Evolutionary conservation across 148 eudicot species (phyloP).

Genomic region (Fagopyrum esculentum): DNA sequence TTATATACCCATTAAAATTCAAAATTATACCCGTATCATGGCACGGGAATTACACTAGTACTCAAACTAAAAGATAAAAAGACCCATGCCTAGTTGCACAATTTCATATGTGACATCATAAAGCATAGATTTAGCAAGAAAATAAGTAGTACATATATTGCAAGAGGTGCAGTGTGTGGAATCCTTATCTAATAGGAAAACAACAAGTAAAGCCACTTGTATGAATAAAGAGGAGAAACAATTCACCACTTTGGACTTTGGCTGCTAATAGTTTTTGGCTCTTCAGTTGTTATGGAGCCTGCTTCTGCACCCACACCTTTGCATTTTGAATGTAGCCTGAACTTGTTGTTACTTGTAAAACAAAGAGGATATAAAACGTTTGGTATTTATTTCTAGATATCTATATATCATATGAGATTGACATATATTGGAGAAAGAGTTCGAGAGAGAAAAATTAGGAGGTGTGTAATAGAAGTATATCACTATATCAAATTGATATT

Average conservation of each 20-base stretch:
- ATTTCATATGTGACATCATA: not conserved
- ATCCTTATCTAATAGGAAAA: not conserved
- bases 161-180: not conserved
- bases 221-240: not conserved
- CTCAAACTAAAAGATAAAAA: not conserved
- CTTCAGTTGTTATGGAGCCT: not conserved
- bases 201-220: not conserved
- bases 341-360: too few relatives aligned
- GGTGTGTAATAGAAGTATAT: too few relatives aligned
- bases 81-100: not conserved
- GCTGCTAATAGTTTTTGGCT: slow-evolving; percentile 1
- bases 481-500: too few relatives aligned
- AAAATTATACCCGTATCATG: too few relatives aligned
- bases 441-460: too few relatives aligned
- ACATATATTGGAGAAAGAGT: too few relatives aligned
- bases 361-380: too few relatives aligned
- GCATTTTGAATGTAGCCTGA: too few relatives aligned
- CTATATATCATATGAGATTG: too few relatives aligned
- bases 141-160: not conserved
- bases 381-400: too few relatives aligned
- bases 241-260: not conserved
- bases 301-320: not conserved
- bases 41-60: too few relatives aligned
- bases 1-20: too few relatives aligned
- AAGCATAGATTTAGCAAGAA: not conserved